phyloP scores from a whole-genome alignment of 2,329 filamentous ascomycete species.

The Acephala macrosclerotiorum region DNA sequence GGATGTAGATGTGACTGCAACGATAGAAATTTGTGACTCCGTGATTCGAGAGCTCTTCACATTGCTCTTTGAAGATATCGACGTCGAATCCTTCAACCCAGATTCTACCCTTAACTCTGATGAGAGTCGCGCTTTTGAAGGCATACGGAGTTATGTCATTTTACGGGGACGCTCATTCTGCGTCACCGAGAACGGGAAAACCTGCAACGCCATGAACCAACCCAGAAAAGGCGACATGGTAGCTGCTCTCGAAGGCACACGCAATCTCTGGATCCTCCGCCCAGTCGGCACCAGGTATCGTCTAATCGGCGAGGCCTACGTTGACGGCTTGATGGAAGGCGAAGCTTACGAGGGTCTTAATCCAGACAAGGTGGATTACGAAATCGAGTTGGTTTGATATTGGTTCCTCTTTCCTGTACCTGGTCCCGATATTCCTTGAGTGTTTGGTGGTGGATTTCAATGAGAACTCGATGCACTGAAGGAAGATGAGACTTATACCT shows the following conservation, averaged over 20 bases:
- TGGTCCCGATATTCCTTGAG: too few relatives aligned
- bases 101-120: neutral
- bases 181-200: neutral
- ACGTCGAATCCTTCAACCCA: neutral
- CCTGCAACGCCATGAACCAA: neutral
- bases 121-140: neutral
- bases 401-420: too few relatives aligned
- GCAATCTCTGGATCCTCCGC: neutral
- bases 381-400: neutral
- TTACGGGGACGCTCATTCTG: neutral
- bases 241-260: neutral
- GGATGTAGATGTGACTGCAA: too few relatives aligned
- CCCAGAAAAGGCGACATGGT: neutral
- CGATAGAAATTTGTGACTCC: neutral
- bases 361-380: conserved; percentile 10
- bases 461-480: too few relatives aligned
- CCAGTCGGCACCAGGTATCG: conserved; percentile 1
- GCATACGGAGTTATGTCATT: neutral
- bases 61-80: neutral
- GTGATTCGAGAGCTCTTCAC: neutral
- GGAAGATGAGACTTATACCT: too few relatives aligned
- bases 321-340: neutral
- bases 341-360: conserved; percentile 11
- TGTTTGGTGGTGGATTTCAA: too few relatives aligned
- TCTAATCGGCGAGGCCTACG: conserved; percentile 6